A percentile compares a stretch with the other conserved stretches of the same genome.
Conservation (phyloP, 805 yeast genomes). For the Candida nonsorbophila region DNA sequence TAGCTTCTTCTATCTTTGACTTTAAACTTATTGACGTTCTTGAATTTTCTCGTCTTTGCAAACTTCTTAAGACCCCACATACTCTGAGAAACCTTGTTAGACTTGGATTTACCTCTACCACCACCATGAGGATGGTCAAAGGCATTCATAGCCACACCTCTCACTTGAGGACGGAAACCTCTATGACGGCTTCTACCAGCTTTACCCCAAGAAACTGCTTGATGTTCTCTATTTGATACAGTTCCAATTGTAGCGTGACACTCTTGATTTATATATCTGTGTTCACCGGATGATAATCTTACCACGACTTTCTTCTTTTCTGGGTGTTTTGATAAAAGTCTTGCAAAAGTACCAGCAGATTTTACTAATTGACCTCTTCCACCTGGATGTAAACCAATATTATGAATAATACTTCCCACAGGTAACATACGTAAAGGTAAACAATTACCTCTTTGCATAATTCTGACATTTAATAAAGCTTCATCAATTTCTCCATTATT, state of each 20-base stretch:
- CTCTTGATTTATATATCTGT: slow-evolving; percentile 77
- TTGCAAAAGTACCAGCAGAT: slow-evolving; percentile 92
- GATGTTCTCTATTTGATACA: slow-evolving; percentile 90
- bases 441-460: slow-evolving; percentile 92
- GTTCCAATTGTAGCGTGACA: slow-evolving; percentile 93
- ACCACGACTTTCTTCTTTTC: slow-evolving; percentile 69
- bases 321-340: slow-evolving; percentile 74
- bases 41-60: slow-evolving; percentile 90
- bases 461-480: slow-evolving; percentile 79
- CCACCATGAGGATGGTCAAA: slow-evolving; percentile 99
- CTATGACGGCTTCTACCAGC: slow-evolving; percentile 92
- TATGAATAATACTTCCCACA: slow-evolving; percentile 87
- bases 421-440: slow-evolving; percentile 90
- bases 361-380: slow-evolving; percentile 87
- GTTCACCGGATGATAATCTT: slow-evolving; percentile 87
- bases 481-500: slow-evolving; percentile 85
- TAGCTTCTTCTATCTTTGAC: slow-evolving; percentile 67
- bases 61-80: slow-evolving; percentile 98
- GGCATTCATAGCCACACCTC: slow-evolving; percentile 98
- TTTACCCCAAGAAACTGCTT: slow-evolving; percentile 84
- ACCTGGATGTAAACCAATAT: slow-evolving; percentile 66
- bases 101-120: slow-evolving; percentile 99
- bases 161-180: slow-evolving; percentile 90
- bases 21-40: slow-evolving; percentile 75
- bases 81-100: slow-evolving; percentile 88